These are phyloP conservation scores for Wickerhamiella occidentalis DNA, from an alignment of 805 yeast genomes.

Conservation along the genomic window DNA sequence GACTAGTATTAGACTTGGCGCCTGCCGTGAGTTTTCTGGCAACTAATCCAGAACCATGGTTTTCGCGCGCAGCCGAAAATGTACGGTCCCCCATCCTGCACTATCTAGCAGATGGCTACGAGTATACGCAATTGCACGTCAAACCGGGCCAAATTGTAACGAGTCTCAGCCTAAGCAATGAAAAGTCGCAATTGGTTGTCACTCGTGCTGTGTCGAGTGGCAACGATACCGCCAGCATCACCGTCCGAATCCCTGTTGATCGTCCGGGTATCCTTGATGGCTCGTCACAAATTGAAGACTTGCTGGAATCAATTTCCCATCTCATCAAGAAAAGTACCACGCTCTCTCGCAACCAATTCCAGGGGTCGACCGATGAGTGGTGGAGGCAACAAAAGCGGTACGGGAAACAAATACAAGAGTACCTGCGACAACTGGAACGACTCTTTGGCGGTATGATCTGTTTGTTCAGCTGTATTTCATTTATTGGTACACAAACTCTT, in stretches of 20 bases:
- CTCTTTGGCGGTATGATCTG: slow-evolving; percentile 1
- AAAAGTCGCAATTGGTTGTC: not conserved
- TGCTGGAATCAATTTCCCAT: not conserved
- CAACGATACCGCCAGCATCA: not conserved
- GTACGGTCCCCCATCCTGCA: not conserved
- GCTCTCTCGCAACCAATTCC: not conserved
- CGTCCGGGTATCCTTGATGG: not conserved
- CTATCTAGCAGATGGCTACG: not conserved
- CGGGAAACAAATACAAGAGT: not conserved
- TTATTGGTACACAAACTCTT: not conserved
- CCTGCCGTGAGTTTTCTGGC: slow-evolving; percentile 1
- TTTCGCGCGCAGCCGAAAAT: slow-evolving; percentile 5
- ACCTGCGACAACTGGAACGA: not conserved
- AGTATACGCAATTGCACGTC: not conserved
- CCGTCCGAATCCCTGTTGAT: not conserved
- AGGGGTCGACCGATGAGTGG: slow-evolving; percentile 6
- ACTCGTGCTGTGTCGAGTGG: not conserved
- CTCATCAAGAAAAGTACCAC: not conserved
- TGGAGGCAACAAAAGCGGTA: slow-evolving; percentile 3
- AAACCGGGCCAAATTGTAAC: not conserved
- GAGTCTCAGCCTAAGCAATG: not conserved
- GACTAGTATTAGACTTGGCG: not conserved
- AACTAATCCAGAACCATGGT: not conserved
- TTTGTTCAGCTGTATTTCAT: slow-evolving; percentile 25
- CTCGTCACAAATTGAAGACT: not conserved